Conservation (phyloP, 73 alveolate genomes). For the Paramecium tetraurelia region DNA sequence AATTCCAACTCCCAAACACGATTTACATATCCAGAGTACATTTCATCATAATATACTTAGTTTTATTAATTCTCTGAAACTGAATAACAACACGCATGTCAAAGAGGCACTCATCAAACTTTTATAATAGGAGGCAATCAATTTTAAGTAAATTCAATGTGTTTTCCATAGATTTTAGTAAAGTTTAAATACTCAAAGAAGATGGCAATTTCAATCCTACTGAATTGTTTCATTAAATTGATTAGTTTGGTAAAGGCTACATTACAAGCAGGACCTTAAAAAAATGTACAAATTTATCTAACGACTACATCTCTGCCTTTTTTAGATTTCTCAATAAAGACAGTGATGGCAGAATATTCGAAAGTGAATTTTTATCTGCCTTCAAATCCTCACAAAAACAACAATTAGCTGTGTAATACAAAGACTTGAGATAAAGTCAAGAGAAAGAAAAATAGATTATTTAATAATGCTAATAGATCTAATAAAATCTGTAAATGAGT, state of each 20-base stretch:
- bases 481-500: neutral
- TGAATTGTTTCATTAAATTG: neutral
- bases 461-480: neutral
- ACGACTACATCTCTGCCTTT: slow-evolving; percentile 22
- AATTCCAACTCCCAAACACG: neutral
- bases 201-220: neutral
- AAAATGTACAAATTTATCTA: neutral
- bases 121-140: slow-evolving; percentile 13
- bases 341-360: neutral
- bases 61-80: neutral
- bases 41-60: neutral
- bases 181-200: slow-evolving; percentile 25
- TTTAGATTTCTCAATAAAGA: slow-evolving; percentile 18
- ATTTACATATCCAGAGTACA: neutral
- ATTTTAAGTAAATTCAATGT: neutral
- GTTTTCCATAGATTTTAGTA: slow-evolving; percentile 5
- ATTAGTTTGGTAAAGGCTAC: neutral
- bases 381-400: neutral
- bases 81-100: neutral
- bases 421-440: neutral
- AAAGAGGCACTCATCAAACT: neutral
- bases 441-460: slow-evolving; percentile 22
- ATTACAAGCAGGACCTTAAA: neutral
- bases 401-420: neutral
- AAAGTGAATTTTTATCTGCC: neutral